Evolutionary conservation across 2,329 filamentous ascomycete species (phyloP), one percentile per base, ranked within the genome.

Genomic region (Leptodontidium sp.): DNA sequence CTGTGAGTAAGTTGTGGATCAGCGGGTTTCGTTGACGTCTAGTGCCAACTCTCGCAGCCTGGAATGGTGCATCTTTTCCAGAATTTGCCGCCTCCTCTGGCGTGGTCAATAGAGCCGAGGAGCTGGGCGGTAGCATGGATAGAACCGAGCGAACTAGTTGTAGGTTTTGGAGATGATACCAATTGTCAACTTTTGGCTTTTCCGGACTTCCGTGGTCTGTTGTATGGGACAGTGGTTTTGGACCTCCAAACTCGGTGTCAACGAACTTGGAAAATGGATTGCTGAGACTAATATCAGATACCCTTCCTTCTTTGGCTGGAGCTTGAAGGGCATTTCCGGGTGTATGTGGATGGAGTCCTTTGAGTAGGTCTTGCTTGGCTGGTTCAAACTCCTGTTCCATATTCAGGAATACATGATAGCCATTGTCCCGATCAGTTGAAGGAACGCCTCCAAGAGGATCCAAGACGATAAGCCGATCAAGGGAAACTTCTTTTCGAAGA

Each of bases 1-100:
- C 96, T 1, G 96, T 99, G 11, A 99, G 86, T 1, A 99, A 88
- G 75, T 98, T 98, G 80, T 99, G 94, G 57, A 99, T 96, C 1
- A 99, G 84, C 0, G 94, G 94, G 75, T 99, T 99, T 65, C 75
- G 69, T 67, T 88, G 86, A 79, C 86, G 82, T 79, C 86, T 84
- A 64, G 86, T 88, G 67, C 83, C 83, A 68, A 88, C 83, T 61
- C 75, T 74, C 29, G 72, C 71, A 24, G 76, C 73, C 62, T 75
- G 75, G 15, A 77, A 75, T 35, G 75, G 71, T 15, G 69, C 65
- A 52, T 75, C 84, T 79, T 65, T 76, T 12, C 74, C 76, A 4
- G 77, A 79, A 58, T 81, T 79, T 32, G 94, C 93, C 15, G 94
- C 94, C 76, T 97, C 93, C 32, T 87, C 81, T 0, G 96, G 94